Conservation (phyloP, 2,329 filamentous ascomycete genomes). For the Fusarium verticillioides region DNA sequence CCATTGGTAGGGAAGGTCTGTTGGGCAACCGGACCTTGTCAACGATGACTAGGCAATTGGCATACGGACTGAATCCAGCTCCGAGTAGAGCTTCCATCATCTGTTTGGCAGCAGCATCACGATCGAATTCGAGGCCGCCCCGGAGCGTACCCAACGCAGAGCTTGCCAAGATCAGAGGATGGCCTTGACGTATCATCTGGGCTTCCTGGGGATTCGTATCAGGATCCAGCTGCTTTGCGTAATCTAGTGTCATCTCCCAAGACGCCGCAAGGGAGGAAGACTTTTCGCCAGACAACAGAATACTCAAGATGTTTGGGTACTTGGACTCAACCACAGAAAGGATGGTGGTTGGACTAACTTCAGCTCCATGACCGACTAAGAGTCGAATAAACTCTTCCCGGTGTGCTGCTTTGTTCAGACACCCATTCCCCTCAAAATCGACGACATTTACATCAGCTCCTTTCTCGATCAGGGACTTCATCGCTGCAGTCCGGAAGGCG, state of each 20-base stretch:
- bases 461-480: constrained; percentile 4
- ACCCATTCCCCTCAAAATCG: not conserved
- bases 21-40: not conserved
- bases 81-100: constrained; percentile 11
- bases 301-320: not conserved
- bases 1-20: not conserved
- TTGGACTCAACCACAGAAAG: not conserved
- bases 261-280: not conserved
- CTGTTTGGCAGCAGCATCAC: not conserved
- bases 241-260: constrained; percentile 1
- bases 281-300: constrained; percentile 15
- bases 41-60: not conserved
- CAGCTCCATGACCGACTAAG: constrained; percentile 21
- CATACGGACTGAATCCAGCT: constrained; percentile 15
- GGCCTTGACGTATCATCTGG: not conserved
- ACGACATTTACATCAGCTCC: constrained; percentile 26
- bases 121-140: not conserved
- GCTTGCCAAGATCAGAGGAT: constrained; percentile 8
- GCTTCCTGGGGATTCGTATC: not conserved
- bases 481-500: not conserved
- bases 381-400: constrained; percentile 10
- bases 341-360: constrained; percentile 7
- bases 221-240: not conserved
- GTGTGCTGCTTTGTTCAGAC: constrained; percentile 11
- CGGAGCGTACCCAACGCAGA: not conserved